A percentile compares a stretch with the other conserved stretches of the same genome.
phyloP scores from a whole-genome alignment of 208 protist genomes.

The Strigomonas galati region DNA sequence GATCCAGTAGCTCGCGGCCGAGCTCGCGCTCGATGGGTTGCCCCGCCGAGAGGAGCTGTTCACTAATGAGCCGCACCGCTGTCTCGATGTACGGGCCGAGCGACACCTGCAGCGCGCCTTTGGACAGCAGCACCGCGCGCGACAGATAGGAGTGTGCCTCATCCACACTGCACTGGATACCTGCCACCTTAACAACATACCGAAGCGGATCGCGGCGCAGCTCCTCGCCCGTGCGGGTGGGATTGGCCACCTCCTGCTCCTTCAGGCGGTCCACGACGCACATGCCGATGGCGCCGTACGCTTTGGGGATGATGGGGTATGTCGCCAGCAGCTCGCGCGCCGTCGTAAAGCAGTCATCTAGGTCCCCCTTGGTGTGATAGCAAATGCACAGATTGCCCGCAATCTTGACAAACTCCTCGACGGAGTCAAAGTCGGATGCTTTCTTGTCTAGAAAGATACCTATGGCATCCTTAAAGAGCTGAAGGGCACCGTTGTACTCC shows the following conservation, averaged over 20 bases:
- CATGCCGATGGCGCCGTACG: conserved; percentile 48
- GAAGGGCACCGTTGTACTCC: conserved; percentile 19
- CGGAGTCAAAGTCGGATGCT: conserved; percentile 15
- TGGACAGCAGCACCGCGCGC: conserved; percentile 31
- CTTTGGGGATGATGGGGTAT: conserved; percentile 50
- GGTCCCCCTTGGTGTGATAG: conserved; percentile 23
- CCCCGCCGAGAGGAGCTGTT: conserved; percentile 38
- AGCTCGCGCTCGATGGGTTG: conserved; percentile 34
- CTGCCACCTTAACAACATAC: conserved; percentile 35
- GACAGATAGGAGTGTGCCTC: conserved; percentile 46
- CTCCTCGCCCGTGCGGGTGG: conserved; percentile 24
- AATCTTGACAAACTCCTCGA: conserved; percentile 47
- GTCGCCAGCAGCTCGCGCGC: conserved; percentile 35
- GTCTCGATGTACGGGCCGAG: conserved; percentile 37
- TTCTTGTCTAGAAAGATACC: conserved; percentile 31
- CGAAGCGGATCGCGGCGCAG: conserved; percentile 24
- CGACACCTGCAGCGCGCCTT: conserved; percentile 26
- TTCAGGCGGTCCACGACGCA: conserved; percentile 37
- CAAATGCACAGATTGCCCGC: conserved; percentile 42
- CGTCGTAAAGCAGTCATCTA: conserved; percentile 25
- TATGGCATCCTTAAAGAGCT: conserved; percentile 23
- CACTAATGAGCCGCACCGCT: conserved; percentile 32
- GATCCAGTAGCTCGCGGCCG: conserved; percentile 20
- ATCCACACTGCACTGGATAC: conserved; percentile 34
- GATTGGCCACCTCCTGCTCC: conserved; percentile 27